Evolutionary conservation across 2,329 filamentous ascomycete species (phyloP).

Genomic region (Epicoccum nigrum): DNA sequence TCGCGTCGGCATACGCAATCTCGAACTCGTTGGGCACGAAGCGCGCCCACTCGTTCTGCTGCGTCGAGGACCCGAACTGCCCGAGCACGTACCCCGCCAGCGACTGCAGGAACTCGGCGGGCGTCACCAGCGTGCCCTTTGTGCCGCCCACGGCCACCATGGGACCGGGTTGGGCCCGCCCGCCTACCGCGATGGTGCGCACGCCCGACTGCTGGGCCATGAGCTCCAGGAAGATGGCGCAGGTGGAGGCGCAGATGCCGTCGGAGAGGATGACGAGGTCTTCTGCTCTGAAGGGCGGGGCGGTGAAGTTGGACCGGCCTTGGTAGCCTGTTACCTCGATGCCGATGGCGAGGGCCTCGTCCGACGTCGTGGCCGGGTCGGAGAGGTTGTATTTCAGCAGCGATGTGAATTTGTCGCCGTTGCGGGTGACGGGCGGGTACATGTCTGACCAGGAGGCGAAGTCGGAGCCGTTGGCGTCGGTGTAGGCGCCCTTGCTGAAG

Average conservation of each 20-base stretch:
- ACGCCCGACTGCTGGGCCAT: slow-evolving; percentile 54
- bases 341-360: slow-evolving; percentile 33
- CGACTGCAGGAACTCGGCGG: slow-evolving; percentile 29
- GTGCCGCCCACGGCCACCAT: slow-evolving; percentile 55
- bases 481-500: slow-evolving; percentile 45
- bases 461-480: slow-evolving; percentile 29
- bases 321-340: slow-evolving; percentile 41
- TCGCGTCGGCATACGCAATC: slow-evolving; percentile 31
- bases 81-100: slow-evolving; percentile 26
- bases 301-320: slow-evolving; percentile 32
- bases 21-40: slow-evolving; percentile 35
- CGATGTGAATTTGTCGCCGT: slow-evolving; percentile 47
- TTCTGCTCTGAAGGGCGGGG: slow-evolving; percentile 45
- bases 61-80: slow-evolving; percentile 22
- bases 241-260: slow-evolving; percentile 55
- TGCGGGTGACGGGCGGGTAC: slow-evolving; percentile 42
- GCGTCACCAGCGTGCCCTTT: slow-evolving; percentile 50
- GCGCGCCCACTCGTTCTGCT: slow-evolving; percentile 27
- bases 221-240: slow-evolving; percentile 55
- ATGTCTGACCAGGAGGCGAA: slow-evolving; percentile 47
- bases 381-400: slow-evolving; percentile 49
- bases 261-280: slow-evolving; percentile 52
- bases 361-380: slow-evolving; percentile 42
- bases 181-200: slow-evolving; percentile 52
- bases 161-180: slow-evolving; percentile 48